Evolutionary conservation across 2,329 filamentous ascomycete genomes (phyloP), one percentile per base, ranked within the genome.

Genomic region (Corinectria fuckeliana): DNA sequence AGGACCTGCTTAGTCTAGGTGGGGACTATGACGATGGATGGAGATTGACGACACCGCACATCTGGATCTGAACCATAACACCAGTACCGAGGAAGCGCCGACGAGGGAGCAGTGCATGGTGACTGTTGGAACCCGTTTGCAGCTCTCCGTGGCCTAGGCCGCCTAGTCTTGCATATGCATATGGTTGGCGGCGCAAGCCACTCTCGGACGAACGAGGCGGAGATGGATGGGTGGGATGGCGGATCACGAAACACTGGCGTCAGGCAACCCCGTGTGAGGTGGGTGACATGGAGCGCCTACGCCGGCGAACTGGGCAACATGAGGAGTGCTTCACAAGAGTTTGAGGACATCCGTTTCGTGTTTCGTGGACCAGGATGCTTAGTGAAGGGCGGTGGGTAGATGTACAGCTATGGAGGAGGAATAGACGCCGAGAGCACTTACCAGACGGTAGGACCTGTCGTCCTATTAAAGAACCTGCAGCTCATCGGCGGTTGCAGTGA

Each of bases 401-500:
- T 44, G 32, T 49, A 47, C 11, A n/a, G 32, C 50, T 21, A 28
- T 25, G 23, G 48, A 30, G 54, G 62, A 65, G 38, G 41, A 53
- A 50, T 65, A 58, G 60, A 64, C 67, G 65, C 67, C 56, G 49
- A 50, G 42, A 42, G 50, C 50, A 38, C 39, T 56, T 20, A 9
- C 14, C 20, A 47, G 56, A 28, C 36, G 26, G 51, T 16, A 45
- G 54, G 51, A 60, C 38, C 50, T 68, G 62, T 61, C 51, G 64
- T 70, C 50, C 50, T 55, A 57, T 62, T 68, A 66, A 68, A 69
- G 61, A 61, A 65, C 34, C 59, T 72, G 72, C 75, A 74, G 67
- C 60, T 68, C 66, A 65, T 64, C 45, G 66, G 68, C 64, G 69
- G 71, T 69, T 76, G 72, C 74, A 76, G 63, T 70, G 72, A 75